Percentiles rank a stretch among this genome's conserved stretches.
Conservation (phyloP, 768 basidiomycete species). For the Termitomyces sp. region DNA sequence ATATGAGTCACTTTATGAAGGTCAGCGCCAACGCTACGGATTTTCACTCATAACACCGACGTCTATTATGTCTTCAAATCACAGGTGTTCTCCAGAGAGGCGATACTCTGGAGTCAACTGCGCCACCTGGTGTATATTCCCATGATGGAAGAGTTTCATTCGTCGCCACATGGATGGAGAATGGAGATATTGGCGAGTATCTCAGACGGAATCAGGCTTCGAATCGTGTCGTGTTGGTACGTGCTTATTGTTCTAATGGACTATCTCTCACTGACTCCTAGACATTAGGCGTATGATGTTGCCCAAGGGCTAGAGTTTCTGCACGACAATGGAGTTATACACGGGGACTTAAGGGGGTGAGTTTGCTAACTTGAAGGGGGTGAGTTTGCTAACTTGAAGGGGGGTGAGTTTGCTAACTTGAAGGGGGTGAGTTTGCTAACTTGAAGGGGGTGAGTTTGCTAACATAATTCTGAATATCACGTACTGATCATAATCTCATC, state of each 20-base stretch:
- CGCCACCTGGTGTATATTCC: neutral
- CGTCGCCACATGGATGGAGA: neutral
- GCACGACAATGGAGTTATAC: neutral
- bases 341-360: slow-evolving; percentile 4
- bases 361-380: neutral
- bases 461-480: neutral
- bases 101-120: neutral
- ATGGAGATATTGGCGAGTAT: neutral
- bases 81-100: neutral
- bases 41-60: neutral
- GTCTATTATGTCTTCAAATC: neutral
- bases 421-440: neutral
- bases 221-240: neutral
- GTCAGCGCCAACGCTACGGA: neutral
- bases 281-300: neutral
- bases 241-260: neutral
- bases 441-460: neutral
- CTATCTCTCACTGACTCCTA: neutral
- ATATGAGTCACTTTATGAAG: neutral
- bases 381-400: neutral
- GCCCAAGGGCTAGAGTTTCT: neutral
- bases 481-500: neutral
- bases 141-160: neutral
- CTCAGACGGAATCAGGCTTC: neutral
- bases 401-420: neutral